Percentiles rank a stretch among this genome's conserved stretches.
These are phyloP conservation scores for Ustilago trichophora DNA, from an alignment of 1,284 basidiomycete species.

Conservation along the genomic window DNA sequence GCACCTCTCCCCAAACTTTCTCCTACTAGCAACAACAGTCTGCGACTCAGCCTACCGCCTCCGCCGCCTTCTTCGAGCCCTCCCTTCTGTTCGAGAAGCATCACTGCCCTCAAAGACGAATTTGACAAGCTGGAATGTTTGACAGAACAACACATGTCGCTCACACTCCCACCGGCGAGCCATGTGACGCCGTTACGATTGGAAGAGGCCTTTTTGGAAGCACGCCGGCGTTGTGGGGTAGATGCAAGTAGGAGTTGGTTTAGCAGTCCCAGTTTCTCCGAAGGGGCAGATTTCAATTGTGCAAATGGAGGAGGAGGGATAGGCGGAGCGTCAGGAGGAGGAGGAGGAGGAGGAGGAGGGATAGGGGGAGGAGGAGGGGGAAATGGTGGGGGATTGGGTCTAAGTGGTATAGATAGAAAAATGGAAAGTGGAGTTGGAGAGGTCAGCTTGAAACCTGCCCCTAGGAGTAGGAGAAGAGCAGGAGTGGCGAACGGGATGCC, in stretches of 20 bases:
- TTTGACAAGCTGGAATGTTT: conserved; percentile 44
- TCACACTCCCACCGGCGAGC: not conserved
- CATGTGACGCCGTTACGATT: not conserved
- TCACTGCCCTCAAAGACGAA: conserved; percentile 21
- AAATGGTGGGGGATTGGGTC: not conserved
- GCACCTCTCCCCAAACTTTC: not conserved
- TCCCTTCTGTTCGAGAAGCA: too few relatives aligned
- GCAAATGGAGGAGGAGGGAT: not conserved
- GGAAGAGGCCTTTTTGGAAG: conserved; percentile 20
- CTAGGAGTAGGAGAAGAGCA: conserved; percentile 1
- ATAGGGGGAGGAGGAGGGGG: too few relatives aligned
- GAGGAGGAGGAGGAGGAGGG: too few relatives aligned
- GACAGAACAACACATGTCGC: conserved; percentile 20
- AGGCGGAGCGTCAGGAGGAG: too few relatives aligned
- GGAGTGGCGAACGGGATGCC: not conserved
- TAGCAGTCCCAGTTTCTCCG: too few relatives aligned
- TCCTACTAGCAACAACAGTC: too few relatives aligned
- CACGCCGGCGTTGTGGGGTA: conserved; percentile 18
- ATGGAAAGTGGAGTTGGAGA: too few relatives aligned
- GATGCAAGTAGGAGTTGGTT: conserved; percentile 16
- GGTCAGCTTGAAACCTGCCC: conserved; percentile 8
- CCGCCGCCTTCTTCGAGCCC: too few relatives aligned
- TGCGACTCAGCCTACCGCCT: too few relatives aligned
- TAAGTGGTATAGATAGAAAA: too few relatives aligned
- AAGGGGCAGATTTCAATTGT: too few relatives aligned